Base-by-base conservation (phyloP, 2,329 filamentous ascomycete species). In the Scopulariopsis brevicaulis region DNA sequence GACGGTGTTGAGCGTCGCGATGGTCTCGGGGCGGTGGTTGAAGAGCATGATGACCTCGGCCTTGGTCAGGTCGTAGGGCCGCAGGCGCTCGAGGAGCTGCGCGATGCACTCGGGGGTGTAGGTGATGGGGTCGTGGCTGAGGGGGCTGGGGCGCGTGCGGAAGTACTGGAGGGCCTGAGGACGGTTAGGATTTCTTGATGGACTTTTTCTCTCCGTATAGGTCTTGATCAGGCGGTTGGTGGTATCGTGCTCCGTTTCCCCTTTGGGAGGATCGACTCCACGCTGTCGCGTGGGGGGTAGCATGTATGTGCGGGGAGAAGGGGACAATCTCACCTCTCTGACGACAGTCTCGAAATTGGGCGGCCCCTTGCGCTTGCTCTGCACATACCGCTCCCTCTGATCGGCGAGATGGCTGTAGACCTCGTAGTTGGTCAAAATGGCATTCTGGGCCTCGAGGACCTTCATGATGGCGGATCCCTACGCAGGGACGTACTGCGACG, bases 361-460 rank as follows among this genome's bases (percentile, higher is more conserved):
- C 1, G 81, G 81, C 3, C 79, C 75, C 48, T 77, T 74, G 18
- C 75, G 77, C 61, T 78, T 78, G 57, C 73, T 69, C 50, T 73
- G 70, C 65, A 80, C 76, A 64, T 83, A 80, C 54, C 74, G 72
- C 58, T 74, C 70, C 56, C 76, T 76, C 65, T 83, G 80, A 53
- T 84, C 78, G 6, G 72, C 71, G 46, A 90, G 71, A 64, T 89
- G 86, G 59, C 79, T 75, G 65, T 84, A 85, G 62, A 90, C 86
- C 74, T 90, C 87, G 62, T 82, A 86, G 69, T 90, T 90, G 68
- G 83, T 82, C 65, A 91, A 75, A 50, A 85, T 78, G 5, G 85
- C 85, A 34, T 82, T 82, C 67, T 90, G 85, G 3, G 86, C 76
- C 66, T 87, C 86, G 64, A 90, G 73, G 66, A 91, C 81, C 79